These are phyloP conservation scores for Tylopilus balloui DNA, from an alignment of 768 basidiomycete genomes.

Conservation along the genomic window DNA sequence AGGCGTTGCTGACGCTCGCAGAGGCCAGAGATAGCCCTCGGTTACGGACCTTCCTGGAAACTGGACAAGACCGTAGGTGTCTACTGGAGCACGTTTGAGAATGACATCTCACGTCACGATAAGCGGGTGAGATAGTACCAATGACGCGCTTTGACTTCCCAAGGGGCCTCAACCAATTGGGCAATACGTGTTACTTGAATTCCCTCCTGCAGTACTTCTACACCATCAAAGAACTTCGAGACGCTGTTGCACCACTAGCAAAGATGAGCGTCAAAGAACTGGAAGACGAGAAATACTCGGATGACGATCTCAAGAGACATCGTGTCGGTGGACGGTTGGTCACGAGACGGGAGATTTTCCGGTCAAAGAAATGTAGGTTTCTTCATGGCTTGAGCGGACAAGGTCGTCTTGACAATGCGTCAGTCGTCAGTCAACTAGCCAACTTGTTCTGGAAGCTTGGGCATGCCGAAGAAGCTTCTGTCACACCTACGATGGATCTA, in stretches of 20 bases:
- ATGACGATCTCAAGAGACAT: conserved; percentile 77
- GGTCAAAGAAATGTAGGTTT: conserved; percentile 77
- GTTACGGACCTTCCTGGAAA: conserved; percentile 57
- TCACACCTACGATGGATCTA: conserved; percentile 81
- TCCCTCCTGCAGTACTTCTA: conserved; percentile 85
- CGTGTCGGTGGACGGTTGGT: conserved; percentile 86
- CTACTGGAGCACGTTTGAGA: background rate
- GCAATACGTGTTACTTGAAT: conserved; percentile 86
- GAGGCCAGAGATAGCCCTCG: conserved; percentile 71
- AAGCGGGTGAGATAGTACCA: conserved; percentile 62
- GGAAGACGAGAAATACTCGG: conserved; percentile 68
- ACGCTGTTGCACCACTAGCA: conserved; percentile 61
- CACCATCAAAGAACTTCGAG: conserved; percentile 87
- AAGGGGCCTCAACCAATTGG: conserved; percentile 82
- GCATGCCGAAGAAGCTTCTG: conserved; percentile 55
- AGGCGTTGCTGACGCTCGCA: conserved; percentile 70
- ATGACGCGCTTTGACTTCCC: conserved; percentile 64
- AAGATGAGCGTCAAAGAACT: conserved; percentile 50
- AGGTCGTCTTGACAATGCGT: conserved; percentile 9
- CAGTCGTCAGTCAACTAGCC: conserved; percentile 79
- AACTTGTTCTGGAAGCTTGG: conserved; percentile 76
- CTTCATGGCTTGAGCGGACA: background rate
- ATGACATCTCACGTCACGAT: conserved; percentile 2
- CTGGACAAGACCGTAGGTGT: conserved; percentile 72
- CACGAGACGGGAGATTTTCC: conserved; percentile 71